Conservation (phyloP, 345 rosid genomes). For the Sisymbrium altissimum region DNA sequence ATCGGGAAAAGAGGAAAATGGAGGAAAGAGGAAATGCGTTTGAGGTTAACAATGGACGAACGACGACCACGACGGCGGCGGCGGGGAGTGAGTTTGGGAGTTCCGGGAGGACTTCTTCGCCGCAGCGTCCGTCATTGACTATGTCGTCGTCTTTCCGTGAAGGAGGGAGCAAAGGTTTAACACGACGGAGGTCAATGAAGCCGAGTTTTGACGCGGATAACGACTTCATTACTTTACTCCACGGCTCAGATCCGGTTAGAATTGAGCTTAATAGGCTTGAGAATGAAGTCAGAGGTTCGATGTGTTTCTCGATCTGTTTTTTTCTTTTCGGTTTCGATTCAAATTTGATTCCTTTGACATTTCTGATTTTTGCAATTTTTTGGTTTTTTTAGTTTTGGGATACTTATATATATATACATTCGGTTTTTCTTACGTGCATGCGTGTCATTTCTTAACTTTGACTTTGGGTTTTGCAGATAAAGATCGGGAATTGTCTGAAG, state of each 20-base stretch:
- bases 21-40: constrained; percentile 26
- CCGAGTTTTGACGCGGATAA: constrained; percentile 86
- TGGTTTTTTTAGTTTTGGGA: neutral
- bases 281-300: constrained; percentile 92
- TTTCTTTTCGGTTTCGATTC: constrained; percentile 33
- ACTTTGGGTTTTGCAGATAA: constrained; percentile 51
- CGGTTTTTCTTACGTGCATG: constrained; percentile 19
- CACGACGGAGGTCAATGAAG: constrained; percentile 72
- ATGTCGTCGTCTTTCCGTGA: constrained; percentile 73
- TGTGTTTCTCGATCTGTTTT: constrained; percentile 63
- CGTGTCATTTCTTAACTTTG: constrained; percentile 24
- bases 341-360: constrained; percentile 25
- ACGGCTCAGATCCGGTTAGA: constrained; percentile 99
- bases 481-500: constrained; percentile 90
- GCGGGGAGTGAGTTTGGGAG: constrained; percentile 17
- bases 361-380: constrained; percentile 9
- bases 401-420: neutral
- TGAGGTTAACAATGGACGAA: constrained; percentile 28
- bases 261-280: constrained; percentile 95
- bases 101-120: constrained; percentile 16
- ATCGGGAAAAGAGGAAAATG: neutral
- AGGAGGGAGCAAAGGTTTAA: constrained; percentile 42
- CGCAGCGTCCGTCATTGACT: constrained; percentile 40
- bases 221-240: constrained; percentile 83
- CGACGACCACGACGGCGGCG: no score